phyloP scores from a whole-genome alignment of 2,329 filamentous ascomycete species.

The Monosporascus sp. region DNA sequence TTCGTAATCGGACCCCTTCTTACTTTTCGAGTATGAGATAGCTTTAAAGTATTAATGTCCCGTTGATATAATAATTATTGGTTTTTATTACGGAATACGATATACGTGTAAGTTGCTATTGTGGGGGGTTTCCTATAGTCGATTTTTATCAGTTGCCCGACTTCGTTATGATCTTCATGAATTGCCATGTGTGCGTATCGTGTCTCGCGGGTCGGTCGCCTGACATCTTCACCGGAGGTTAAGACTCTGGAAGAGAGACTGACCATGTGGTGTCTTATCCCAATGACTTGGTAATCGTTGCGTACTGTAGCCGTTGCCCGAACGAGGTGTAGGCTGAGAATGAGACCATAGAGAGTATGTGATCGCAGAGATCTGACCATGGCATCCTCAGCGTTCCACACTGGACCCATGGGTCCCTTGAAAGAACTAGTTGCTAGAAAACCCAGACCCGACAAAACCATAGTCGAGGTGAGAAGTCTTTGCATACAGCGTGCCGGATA shows the following conservation, averaged over 20 bases:
- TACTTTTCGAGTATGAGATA: too few relatives aligned
- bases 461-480: background rate
- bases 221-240: background rate
- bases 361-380: background rate
- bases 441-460: background rate
- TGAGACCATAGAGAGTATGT: background rate
- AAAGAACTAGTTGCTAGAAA: background rate
- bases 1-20: too few relatives aligned
- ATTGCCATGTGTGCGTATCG: background rate
- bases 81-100: too few relatives aligned
- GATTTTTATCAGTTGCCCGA: background rate
- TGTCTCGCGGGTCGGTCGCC: background rate
- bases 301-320: background rate
- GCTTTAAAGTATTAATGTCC: too few relatives aligned
- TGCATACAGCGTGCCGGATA: background rate
- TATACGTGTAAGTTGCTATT: too few relatives aligned
- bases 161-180: background rate
- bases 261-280: background rate
- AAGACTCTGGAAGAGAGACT: background rate
- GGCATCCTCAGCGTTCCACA: background rate
- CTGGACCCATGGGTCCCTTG: background rate
- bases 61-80: too few relatives aligned
- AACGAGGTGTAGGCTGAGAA: background rate
- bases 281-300: background rate
- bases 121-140: background rate